These are phyloP conservation scores for Elongisporangium prolatum DNA, from an alignment of 352 stramenopile genomes.

Conservation along the genomic window DNA sequence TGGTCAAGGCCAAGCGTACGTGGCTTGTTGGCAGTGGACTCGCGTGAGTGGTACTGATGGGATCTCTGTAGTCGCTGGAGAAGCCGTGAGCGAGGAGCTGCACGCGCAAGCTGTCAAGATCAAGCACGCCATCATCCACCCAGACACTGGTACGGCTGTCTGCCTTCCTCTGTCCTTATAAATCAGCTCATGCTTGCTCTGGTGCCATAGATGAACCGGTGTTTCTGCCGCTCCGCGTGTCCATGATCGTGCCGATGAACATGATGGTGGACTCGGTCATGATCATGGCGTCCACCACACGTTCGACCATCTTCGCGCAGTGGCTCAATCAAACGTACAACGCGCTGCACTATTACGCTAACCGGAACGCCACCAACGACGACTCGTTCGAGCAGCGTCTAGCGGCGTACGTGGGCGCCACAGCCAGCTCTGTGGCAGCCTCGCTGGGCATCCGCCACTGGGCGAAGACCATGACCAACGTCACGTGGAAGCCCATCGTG, in stretches of 20 bases:
- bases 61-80: conserved; percentile 23
- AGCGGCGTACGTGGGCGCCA: conserved; percentile 67
- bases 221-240: conserved; percentile 66
- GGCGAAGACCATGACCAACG: conserved; percentile 41
- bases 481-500: conserved; percentile 41
- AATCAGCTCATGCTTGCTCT: background rate
- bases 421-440: conserved; percentile 64
- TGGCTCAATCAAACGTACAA: conserved; percentile 91
- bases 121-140: conserved; percentile 70
- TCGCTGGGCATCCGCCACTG: conserved; percentile 64
- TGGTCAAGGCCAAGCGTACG: conserved; percentile 35
- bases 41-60: background rate
- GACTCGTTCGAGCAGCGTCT: conserved; percentile 69
- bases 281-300: conserved; percentile 64
- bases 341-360: conserved; percentile 88
- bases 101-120: conserved; percentile 57
- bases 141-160: conserved; percentile 41
- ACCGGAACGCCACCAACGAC: conserved; percentile 82
- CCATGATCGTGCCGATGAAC: conserved; percentile 88
- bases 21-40: background rate
- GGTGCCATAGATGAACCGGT: conserved; percentile 30
- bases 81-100: conserved; percentile 25
- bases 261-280: conserved; percentile 79
- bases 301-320: conserved; percentile 69
- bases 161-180: background rate